A percentile compares a stretch with the other conserved stretches of the same genome.
Conservation (phyloP, 2,329 filamentous ascomycete species). For the Daldinia sp. region DNA sequence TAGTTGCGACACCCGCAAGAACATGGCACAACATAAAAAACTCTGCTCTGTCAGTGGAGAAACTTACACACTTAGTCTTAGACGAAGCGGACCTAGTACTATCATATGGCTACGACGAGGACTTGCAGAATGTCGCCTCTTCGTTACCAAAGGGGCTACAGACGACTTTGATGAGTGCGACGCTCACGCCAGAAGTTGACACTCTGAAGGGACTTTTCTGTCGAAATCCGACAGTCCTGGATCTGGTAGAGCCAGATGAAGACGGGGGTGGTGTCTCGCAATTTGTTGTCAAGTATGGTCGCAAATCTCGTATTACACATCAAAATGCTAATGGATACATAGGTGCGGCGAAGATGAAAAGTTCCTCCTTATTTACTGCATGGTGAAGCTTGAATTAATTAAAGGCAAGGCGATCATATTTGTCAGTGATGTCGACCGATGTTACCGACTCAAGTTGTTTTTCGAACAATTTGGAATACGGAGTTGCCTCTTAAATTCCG, state of each 20-base stretch:
- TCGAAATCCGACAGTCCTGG: conserved; percentile 80
- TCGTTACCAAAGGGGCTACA: conserved; percentile 87
- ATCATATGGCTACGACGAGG: conserved; percentile 93
- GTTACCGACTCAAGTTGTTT: conserved; percentile 93
- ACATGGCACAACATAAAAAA: conserved; percentile 82
- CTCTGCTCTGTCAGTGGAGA: conserved; percentile 76
- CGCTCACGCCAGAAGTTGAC: conserved; percentile 87
- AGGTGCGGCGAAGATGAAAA: conserved; percentile 97
- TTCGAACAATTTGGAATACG: conserved; percentile 97
- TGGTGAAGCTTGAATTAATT: conserved; percentile 93
- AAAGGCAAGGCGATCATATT: conserved; percentile 92
- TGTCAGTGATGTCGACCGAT: conserved; percentile 66
- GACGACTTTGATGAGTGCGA: conserved; percentile 93
- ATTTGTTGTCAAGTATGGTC: conserved; percentile 80
- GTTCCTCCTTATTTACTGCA: conserved; percentile 90
- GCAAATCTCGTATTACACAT: not conserved
- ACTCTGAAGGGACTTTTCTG: conserved; percentile 88
- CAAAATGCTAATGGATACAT: conserved; percentile 34
- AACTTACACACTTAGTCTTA: conserved; percentile 82
- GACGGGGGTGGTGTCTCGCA: conserved; percentile 83
- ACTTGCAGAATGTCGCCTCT: conserved; percentile 82
- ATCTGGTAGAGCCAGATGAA: conserved; percentile 85
- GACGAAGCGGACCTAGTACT: conserved; percentile 95
- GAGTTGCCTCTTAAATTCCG: conserved; percentile 92
- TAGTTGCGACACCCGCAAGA: conserved; percentile 90